Base-by-base conservation (phyloP, 176 grass and related monocot genomes). In the Carex littledalei region DNA sequence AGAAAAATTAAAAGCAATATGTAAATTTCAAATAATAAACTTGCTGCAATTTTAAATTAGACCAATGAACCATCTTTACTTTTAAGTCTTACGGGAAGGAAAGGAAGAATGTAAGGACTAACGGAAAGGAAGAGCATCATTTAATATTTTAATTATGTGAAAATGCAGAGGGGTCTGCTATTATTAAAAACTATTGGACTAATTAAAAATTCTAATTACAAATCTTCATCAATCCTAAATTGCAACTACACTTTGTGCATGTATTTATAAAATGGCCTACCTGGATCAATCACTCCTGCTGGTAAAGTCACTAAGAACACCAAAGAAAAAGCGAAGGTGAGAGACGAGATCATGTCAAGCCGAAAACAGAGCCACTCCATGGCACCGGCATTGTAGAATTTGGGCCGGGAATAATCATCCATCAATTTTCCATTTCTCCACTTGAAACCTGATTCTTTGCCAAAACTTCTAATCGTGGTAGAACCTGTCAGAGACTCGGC, bases 401-500 rank as follows among this genome's bases (percentile, higher is more conserved):
- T 94, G 0, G 92, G 90, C 50, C 89, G 69, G 68, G 89, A 94
- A 78, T 81, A 91, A 31, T 91, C 86, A 91, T 97, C 92, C 83
- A 85, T 88, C 66, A 94, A 81, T 85, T 80, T 56, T 79, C 85
- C 90, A 73, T 93, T 94, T 82, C 86, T 91, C 57, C 56, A 84
- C 54, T 86, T 17, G 85, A 97, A 97, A 77, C 87, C 82, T 66
- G 85, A 52, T 86, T 91, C 87, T 64, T 93, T 91, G 62, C 87
- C 87, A 82, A 97, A 97, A 83, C 94, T 94, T 90, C 94, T 90
- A 47, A 97, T 97, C 63, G 94, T 92, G 21, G 87, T 82, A 26
- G 92, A 92, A 79, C 94, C 94, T 62, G 92, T 92, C 56, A 97
- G 87, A n/a, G 94, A 91, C 81, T 97, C 94, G 2, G 94, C 87